phyloP scores from a whole-genome alignment of 2,329 filamentous ascomycete genomes.

The Alternaria sp. region DNA sequence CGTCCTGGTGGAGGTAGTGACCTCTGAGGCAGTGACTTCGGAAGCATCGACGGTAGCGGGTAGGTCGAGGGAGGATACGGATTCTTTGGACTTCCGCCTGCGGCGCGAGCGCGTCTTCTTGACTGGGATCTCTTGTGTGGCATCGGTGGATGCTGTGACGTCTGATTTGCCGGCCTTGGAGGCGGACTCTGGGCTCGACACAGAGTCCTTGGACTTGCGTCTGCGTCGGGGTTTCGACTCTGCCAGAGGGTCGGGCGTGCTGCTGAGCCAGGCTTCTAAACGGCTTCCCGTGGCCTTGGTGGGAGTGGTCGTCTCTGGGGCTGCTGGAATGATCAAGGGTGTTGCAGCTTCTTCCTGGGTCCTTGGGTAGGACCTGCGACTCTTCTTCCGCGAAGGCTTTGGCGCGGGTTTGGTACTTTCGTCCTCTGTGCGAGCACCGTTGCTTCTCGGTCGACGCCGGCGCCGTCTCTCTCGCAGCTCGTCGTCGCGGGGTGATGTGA shows the following conservation, averaged over 20 bases:
- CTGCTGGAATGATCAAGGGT: constrained; percentile 23
- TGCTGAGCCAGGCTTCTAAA: constrained; percentile 68
- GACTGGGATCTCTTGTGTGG: constrained; percentile 24
- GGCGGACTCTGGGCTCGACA: constrained; percentile 36
- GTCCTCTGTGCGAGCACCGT: constrained; percentile 34
- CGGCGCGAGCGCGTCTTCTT: constrained; percentile 43
- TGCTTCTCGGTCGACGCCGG: constrained; percentile 34
- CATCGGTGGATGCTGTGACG: constrained; percentile 30
- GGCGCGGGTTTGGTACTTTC: constrained; percentile 28
- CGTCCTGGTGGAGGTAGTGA: constrained; percentile 29
- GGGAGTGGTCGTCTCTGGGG: constrained; percentile 42
- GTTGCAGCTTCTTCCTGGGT: constrained; percentile 28
- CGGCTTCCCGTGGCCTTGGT: constrained; percentile 57
- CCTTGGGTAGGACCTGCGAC: constrained; percentile 34
- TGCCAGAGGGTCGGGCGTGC: constrained; percentile 62
- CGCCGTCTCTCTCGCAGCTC: constrained; percentile 39
- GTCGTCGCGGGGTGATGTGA: constrained; percentile 25
- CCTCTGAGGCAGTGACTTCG: constrained; percentile 32
- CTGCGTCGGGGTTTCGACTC: constrained; percentile 52
- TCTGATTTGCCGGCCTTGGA: constrained; percentile 36
- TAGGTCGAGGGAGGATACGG: constrained; percentile 35
- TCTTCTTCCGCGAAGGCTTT: constrained; percentile 26
- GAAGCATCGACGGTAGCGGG: constrained; percentile 32
- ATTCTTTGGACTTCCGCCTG: constrained; percentile 37
- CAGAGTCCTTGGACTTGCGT: constrained; percentile 38